phyloP scores from a whole-genome alignment of 305 asterid genomes.

The Fraxinus baroniana region DNA sequence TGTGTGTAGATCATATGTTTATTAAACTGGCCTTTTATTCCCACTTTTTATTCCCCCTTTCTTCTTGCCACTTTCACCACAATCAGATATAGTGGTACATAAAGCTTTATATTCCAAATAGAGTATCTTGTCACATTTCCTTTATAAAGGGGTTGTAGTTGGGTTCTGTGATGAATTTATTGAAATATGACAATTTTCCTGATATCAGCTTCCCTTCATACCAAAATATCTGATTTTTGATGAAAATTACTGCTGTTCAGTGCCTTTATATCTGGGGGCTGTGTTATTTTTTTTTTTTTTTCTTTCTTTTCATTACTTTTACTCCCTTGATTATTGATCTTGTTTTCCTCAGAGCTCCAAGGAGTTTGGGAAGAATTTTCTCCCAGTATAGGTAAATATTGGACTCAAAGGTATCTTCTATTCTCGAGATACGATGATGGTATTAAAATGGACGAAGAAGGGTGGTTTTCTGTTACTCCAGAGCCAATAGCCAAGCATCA shows the following conservation, averaged over 20 bases:
- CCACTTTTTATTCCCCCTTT: background rate
- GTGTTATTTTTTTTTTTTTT: background rate
- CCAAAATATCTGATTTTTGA: background rate
- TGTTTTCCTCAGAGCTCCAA: conserved; percentile 35
- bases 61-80: background rate
- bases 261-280: background rate
- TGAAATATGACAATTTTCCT: background rate
- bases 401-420: conserved; percentile 74
- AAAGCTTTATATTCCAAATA: background rate
- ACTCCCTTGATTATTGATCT: conserved; percentile 11
- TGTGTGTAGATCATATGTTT: background rate
- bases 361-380: conserved; percentile 42
- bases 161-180: background rate
- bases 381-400: conserved; percentile 68
- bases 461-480: conserved; percentile 96
- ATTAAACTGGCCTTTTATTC: background rate
- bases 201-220: background rate
- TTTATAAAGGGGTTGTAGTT: background rate
- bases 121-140: background rate
- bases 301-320: background rate
- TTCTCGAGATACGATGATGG: conserved; percentile 78
- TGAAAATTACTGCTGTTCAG: background rate
- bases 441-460: conserved; percentile 90
- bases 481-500: conserved; percentile 84
- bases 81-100: background rate